Evolutionary conservation across 2,329 filamentous ascomycete species (phyloP).

Genomic region (Coleophoma cylindrospora): DNA sequence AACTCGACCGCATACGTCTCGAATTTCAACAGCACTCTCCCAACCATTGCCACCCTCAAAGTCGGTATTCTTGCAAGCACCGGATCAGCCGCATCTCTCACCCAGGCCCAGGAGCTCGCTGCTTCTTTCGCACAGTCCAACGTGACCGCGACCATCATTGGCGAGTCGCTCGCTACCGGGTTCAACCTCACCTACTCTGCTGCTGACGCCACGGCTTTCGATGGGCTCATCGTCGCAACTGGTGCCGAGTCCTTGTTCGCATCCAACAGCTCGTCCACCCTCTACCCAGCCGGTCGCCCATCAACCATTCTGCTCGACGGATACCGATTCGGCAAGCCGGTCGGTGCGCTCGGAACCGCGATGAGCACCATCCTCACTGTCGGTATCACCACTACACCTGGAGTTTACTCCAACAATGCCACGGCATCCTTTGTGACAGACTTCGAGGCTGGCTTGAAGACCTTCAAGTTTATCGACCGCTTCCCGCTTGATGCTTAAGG

Average conservation of each 20-base stretch:
- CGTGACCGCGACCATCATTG: conserved; percentile 55
- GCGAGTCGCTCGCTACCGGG: conserved; percentile 47
- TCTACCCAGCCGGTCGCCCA: conserved; percentile 61
- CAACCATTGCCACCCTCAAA: conserved; percentile 56
- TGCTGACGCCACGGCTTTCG: conserved; percentile 57
- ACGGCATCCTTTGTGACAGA: conserved; percentile 32
- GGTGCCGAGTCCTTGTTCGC: conserved; percentile 49
- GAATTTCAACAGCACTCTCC: conserved; percentile 51
- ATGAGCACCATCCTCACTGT: conserved; percentile 13
- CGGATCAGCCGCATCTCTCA: conserved; percentile 34
- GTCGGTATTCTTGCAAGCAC: conserved; percentile 57
- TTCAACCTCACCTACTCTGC: conserved; percentile 61
- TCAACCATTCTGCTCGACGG: conserved; percentile 57
- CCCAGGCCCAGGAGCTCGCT: conserved; percentile 45
- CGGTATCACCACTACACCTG: conserved; percentile 33
- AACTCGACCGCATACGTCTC: conserved; percentile 60
- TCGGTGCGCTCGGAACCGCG: conserved; percentile 50
- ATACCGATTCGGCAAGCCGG: conserved; percentile 66
- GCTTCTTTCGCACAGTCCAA: conserved; percentile 41
- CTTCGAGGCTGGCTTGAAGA: conserved; percentile 54
- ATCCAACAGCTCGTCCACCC: conserved; percentile 36
- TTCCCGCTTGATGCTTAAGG: conserved; percentile 50
- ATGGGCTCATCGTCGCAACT: conserved; percentile 55
- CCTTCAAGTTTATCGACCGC: conserved; percentile 61
- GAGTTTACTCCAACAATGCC: conserved; percentile 31